These are phyloP conservation scores for Leccinum longicurvipes DNA, from an alignment of 768 basidiomycete species.

Conservation along the genomic window DNA sequence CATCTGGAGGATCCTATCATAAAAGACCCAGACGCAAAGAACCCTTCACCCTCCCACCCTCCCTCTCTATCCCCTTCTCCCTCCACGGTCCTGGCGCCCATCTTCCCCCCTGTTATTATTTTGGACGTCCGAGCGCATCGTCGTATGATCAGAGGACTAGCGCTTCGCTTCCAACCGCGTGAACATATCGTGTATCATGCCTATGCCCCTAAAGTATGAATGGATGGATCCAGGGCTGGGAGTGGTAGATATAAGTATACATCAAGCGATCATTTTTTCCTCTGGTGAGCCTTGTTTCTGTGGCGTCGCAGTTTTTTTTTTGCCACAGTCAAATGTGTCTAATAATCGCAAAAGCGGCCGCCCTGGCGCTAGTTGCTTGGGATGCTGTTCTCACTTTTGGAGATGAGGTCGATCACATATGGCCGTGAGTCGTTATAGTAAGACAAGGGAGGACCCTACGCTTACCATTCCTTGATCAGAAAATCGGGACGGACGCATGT, in stretches of 20 bases:
- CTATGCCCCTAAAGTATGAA: neutral
- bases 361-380: constrained; percentile 12
- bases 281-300: constrained; percentile 8
- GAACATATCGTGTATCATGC: neutral
- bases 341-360: constrained; percentile 6
- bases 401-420: constrained; percentile 17
- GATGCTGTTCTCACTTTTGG: constrained; percentile 16
- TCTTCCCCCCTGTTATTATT: neutral
- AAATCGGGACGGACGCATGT: constrained; percentile 5
- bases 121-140: neutral
- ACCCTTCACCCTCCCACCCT: neutral
- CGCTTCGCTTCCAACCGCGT: neutral
- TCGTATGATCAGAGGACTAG: neutral
- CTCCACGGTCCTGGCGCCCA: neutral
- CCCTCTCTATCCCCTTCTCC: neutral
- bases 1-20: neutral
- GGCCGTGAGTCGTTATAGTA: constrained; percentile 16
- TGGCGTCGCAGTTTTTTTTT: neutral
- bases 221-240: constrained; percentile 1
- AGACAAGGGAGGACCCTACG: neutral
- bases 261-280: constrained; percentile 3
- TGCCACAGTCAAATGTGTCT: neutral
- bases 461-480: neutral
- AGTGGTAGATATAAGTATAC: neutral
- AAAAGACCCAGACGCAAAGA: neutral